These are phyloP conservation scores for Arthrobotrys conoides DNA, from an alignment of 2,329 filamentous ascomycete genomes.

Conservation along the genomic window DNA sequence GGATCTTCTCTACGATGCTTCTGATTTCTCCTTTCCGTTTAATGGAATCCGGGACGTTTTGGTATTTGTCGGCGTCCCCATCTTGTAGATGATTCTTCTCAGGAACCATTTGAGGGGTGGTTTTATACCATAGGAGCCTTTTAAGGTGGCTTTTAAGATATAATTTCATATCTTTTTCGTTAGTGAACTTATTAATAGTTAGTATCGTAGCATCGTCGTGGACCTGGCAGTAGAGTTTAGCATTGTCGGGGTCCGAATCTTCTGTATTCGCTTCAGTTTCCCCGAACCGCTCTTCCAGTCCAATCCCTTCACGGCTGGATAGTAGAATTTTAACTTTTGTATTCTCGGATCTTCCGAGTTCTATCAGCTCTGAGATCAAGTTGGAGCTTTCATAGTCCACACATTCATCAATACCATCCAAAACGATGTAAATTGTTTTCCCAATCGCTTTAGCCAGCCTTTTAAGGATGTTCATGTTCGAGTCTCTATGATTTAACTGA, in stretches of 20 bases:
- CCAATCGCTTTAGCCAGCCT: conserved; percentile 19
- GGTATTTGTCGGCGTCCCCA: too few relatives aligned
- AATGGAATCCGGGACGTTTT: too few relatives aligned
- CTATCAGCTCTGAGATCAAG: conserved; percentile 13
- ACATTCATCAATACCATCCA: conserved; percentile 54
- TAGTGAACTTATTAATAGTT: conserved; percentile 38
- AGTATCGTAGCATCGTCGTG: conserved; percentile 33
- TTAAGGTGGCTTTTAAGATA: conserved; percentile 39
- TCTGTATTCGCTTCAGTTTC: not conserved
- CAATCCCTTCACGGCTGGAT: conserved; percentile 35
- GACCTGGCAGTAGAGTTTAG: conserved; percentile 18
- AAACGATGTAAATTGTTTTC: conserved; percentile 42
- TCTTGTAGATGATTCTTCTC: conserved; percentile 5
- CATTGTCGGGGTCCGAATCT: not conserved
- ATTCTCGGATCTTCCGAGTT: conserved; percentile 24
- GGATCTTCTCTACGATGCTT: conserved; percentile 39
- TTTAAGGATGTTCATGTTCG: conserved; percentile 17
- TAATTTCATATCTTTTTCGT: conserved; percentile 45
- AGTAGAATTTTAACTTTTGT: conserved; percentile 34
- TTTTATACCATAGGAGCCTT: conserved; percentile 38
- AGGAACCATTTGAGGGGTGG: not conserved
- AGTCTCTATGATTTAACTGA: too few relatives aligned
- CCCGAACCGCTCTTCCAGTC: conserved; percentile 4
- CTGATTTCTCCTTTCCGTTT: conserved; percentile 36
- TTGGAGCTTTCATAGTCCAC: conserved; percentile 35